phyloP scores from a whole-genome alignment of 345 rosid species.

The Kernera saxatilis region DNA sequence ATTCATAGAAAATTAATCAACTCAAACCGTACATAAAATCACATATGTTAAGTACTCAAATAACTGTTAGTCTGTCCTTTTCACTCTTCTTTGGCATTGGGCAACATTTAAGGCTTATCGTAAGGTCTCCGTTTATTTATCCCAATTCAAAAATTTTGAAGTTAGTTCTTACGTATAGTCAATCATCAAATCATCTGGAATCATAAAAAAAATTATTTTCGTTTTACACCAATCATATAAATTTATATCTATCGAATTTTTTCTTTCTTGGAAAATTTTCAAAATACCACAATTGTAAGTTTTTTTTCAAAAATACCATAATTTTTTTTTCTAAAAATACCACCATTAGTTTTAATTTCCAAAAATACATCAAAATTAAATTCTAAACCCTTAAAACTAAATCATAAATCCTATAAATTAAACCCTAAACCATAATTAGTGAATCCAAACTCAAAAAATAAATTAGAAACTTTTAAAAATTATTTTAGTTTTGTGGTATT shows the following conservation, averaged over 20 bases:
- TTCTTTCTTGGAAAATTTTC: too few species aligned
- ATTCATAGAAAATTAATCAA: background rate
- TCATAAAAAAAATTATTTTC: background rate
- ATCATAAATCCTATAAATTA: too few species aligned
- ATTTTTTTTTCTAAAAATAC: too few species aligned
- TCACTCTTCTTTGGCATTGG: constrained; percentile 1
- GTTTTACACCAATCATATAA: background rate
- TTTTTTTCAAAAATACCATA: too few species aligned
- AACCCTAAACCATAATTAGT: too few species aligned
- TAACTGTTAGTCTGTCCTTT: constrained; percentile 2
- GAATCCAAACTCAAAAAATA: too few species aligned
- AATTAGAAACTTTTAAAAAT: too few species aligned
- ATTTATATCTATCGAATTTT: background rate
- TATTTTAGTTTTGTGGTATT: too few species aligned
- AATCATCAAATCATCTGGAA: background rate
- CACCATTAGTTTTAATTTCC: too few species aligned
- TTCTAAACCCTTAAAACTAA: too few species aligned
- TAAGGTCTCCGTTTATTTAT: background rate
- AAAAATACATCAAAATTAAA: too few species aligned
- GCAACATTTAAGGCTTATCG: background rate
- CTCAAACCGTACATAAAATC: background rate
- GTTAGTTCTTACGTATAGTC: constrained; percentile 19
- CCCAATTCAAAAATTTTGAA: background rate
- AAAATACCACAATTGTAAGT: too few species aligned
- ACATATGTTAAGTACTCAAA: background rate